Evolutionary conservation across 257 asterid genomes (phyloP), one percentile per base, ranked within the genome.

Genomic region (Solanum bukasovii): DNA sequence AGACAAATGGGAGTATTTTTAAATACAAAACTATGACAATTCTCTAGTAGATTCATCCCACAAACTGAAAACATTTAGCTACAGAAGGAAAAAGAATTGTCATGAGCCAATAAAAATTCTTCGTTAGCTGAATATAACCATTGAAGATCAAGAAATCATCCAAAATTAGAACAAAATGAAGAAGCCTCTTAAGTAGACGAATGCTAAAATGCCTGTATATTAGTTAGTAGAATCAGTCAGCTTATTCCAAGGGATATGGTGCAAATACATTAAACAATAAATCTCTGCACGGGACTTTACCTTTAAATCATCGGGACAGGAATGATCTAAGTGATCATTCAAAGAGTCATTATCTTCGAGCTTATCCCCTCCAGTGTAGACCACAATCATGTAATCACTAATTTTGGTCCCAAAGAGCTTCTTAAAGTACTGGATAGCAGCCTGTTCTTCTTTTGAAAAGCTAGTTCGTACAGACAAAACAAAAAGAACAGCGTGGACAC

Each of bases 301-400:
- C 95, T 87, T 92, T 91, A 96, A 91, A 4, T 87, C 92, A 68
- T 92, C 91, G 5, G 96, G 93, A 63, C 92, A 92, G 74, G 87
- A 79, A 49, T 89, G 87, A 67, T 93, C 90, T 91, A 95, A 91
- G 84, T 83, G 93, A 86, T 90, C 93, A 63, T 92, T 94, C 67
- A 95, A 87, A n/a, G 93, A 89, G 79, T 77, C 95, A 31, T 90
- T 88, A n/a, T 96, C 96, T 88, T 95, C 95, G 67, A 93, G 96
- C 14, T 92, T 95, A 88, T 96, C 98, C 40, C 98, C 99, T 27
- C 96, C 96, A 14, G 99, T 94, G 90, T 94, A 95, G 88, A 95
- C 94, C 18, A 94, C 85, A 79, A 95, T 92, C 96, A 95, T 93
- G 81, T 93, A 94, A 44, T 94, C 93, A 38, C 89, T 87, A 29